These are phyloP conservation scores for Yarrowia divulgata DNA, from an alignment of 805 yeast species.

Conservation along the genomic window DNA sequence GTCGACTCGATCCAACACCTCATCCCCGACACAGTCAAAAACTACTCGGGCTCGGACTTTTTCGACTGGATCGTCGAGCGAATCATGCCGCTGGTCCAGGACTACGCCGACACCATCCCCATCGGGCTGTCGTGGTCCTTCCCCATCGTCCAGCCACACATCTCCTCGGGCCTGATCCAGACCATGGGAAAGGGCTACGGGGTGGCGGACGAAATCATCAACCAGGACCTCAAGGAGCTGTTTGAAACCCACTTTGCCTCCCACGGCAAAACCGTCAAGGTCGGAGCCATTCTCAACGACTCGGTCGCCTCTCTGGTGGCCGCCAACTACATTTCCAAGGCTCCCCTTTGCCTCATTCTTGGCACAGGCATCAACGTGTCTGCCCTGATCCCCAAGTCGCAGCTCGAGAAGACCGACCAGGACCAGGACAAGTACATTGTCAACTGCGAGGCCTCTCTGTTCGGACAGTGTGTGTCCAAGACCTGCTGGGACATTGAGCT, in stretches of 20 bases:
- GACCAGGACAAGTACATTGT: slow-evolving; percentile 58
- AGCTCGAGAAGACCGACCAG: slow-evolving; percentile 55
- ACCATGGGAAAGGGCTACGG: slow-evolving; percentile 74
- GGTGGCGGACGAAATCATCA: slow-evolving; percentile 71
- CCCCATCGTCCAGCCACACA: slow-evolving; percentile 47
- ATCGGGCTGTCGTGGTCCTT: slow-evolving; percentile 51
- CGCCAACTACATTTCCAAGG: slow-evolving; percentile 66
- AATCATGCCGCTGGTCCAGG: slow-evolving; percentile 42
- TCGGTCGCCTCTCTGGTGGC: slow-evolving; percentile 87
- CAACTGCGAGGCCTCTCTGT: slow-evolving; percentile 93
- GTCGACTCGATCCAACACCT: slow-evolving; percentile 42
- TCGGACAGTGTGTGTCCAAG: slow-evolving; percentile 78
- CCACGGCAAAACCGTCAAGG: slow-evolving; percentile 59
- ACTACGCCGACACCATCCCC: slow-evolving; percentile 10
- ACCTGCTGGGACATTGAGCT: slow-evolving; percentile 77
- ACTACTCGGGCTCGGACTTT: slow-evolving; percentile 47
- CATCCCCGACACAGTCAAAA: slow-evolving; percentile 45
- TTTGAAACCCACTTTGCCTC: slow-evolving; percentile 69
- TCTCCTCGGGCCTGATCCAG: slow-evolving; percentile 45
- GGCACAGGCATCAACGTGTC: slow-evolving; percentile 92
- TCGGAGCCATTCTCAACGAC: slow-evolving; percentile 87
- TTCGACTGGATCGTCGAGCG: slow-evolving; percentile 49
- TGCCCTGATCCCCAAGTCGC: slow-evolving; percentile 59
- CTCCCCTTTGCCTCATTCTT: slow-evolving; percentile 82
- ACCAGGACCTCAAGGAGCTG: slow-evolving; percentile 73